These are phyloP conservation scores for Elymus sibiricus DNA, from an alignment of 176 grass and related monocot genomes.

Conservation along the genomic window DNA sequence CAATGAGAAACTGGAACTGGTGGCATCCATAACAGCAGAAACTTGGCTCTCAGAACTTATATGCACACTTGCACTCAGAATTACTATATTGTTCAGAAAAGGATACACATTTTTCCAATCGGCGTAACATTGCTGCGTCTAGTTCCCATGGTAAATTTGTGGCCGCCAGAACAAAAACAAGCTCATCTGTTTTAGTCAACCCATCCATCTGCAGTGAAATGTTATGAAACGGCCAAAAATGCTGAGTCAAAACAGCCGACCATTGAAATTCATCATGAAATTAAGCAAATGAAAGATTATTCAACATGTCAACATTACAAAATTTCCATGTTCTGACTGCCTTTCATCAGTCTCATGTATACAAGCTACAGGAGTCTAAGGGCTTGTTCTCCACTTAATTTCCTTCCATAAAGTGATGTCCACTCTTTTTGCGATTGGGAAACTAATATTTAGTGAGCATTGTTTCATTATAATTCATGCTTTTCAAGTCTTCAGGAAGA, in stretches of 20 bases:
- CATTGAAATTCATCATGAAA: neutral
- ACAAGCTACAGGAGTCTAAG: neutral
- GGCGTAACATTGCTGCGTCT: slow-evolving; percentile 82
- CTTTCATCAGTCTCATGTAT: neutral
- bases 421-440: slow-evolving; percentile 3
- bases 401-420: neutral
- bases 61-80: neutral
- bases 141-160: slow-evolving; percentile 98
- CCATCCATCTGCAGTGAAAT: slow-evolving; percentile 79
- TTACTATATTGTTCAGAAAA: slow-evolving; percentile 12
- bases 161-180: slow-evolving; percentile 93
- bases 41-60: neutral
- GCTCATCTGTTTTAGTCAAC: slow-evolving; percentile 81
- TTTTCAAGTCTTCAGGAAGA: neutral
- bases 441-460: neutral
- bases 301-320: neutral
- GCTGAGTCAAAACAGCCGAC: neutral
- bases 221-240: slow-evolving; percentile 16
- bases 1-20: neutral
- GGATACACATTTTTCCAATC: slow-evolving; percentile 92
- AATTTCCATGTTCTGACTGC: neutral
- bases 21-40: neutral
- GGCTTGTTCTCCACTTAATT: neutral
- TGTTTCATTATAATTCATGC: neutral
- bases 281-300: slow-evolving; percentile 5